Evolutionary conservation across 2,329 filamentous ascomycete species (phyloP).

Genomic region (Polychaeton citri): DNA sequence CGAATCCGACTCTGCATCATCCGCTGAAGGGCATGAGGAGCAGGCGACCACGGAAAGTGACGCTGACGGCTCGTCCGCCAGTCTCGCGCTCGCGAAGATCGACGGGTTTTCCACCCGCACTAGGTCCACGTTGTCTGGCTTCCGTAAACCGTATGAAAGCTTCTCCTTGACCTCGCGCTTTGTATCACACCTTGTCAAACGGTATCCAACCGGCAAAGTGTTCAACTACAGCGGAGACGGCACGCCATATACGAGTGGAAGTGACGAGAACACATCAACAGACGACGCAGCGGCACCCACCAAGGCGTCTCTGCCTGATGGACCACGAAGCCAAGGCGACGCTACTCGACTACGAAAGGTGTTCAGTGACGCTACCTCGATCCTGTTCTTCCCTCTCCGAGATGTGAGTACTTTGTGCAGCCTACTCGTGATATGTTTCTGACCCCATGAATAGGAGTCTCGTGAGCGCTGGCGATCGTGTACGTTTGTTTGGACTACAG

Average conservation of each 20-base stretch:
- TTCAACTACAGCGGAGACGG: slow-evolving; percentile 14
- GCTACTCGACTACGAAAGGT: slow-evolving; percentile 26
- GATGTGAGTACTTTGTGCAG: background rate
- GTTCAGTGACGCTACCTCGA: slow-evolving; percentile 18
- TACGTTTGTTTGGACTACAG: slow-evolving; percentile 28
- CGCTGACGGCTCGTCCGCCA: too few species aligned
- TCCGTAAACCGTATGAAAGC: background rate
- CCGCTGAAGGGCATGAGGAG: background rate
- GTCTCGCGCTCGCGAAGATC: background rate
- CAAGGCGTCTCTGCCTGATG: background rate
- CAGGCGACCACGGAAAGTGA: background rate
- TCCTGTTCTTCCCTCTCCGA: slow-evolving; percentile 3
- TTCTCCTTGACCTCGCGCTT: background rate
- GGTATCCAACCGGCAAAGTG: slow-evolving; percentile 13
- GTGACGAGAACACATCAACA: slow-evolving; percentile 2
- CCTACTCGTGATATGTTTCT: background rate
- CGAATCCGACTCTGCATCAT: too few species aligned
- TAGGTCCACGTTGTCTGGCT: slow-evolving; percentile 10
- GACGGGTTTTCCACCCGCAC: slow-evolving; percentile 16
- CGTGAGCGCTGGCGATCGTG: slow-evolving; percentile 2
- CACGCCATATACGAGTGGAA: slow-evolving; percentile 10
- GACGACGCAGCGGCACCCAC: background rate
- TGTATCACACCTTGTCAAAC: slow-evolving; percentile 5
- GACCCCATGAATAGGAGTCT: background rate
- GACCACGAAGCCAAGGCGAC: background rate